phyloP scores from a whole-genome alignment of 495 filamentous ascomycete genomes.

The Tuber indicum region DNA sequence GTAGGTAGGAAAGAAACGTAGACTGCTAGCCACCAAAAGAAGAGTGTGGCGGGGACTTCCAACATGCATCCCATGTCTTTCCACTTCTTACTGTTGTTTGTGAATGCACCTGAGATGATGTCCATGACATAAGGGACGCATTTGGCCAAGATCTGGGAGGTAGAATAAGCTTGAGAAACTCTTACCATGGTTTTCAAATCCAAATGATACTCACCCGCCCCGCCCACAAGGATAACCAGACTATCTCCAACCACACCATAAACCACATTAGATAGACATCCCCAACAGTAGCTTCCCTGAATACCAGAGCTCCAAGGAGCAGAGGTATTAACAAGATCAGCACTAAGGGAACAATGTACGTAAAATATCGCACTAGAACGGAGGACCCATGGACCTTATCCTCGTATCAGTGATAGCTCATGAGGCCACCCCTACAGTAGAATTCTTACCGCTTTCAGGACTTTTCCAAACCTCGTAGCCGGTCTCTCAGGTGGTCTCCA shows the following conservation, averaged over 20 bases:
- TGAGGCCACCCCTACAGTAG: slow-evolving; percentile 44
- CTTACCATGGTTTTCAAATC: neutral
- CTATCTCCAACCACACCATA: slow-evolving; percentile 85
- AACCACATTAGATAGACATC: slow-evolving; percentile 81
- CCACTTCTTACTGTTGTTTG: slow-evolving; percentile 85
- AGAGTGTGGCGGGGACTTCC: slow-evolving; percentile 77
- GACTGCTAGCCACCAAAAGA: slow-evolving; percentile 87
- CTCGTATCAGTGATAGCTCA: slow-evolving; percentile 51
- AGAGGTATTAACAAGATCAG: slow-evolving; percentile 72
- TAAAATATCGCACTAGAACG: slow-evolving; percentile 73
- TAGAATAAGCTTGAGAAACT: slow-evolving; percentile 1
- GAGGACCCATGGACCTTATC: slow-evolving; percentile 61
- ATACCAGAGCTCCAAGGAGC: slow-evolving; percentile 65
- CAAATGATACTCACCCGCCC: slow-evolving; percentile 51
- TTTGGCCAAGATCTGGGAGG: slow-evolving; percentile 60
- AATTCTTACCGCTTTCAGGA: slow-evolving; percentile 50
- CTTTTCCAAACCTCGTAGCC: slow-evolving; percentile 54
- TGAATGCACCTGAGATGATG: slow-evolving; percentile 65
- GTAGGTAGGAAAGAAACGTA: slow-evolving; percentile 65
- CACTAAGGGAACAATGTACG: slow-evolving; percentile 74
- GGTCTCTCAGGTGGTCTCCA: slow-evolving; percentile 66
- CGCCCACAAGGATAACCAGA: slow-evolving; percentile 89
- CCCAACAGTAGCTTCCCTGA: slow-evolving; percentile 61
- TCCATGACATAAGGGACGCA: slow-evolving; percentile 62
- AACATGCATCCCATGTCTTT: slow-evolving; percentile 78